Evolutionary conservation across 208 protist species (phyloP).

Genomic region (Dictyostelium gargantuum): DNA sequence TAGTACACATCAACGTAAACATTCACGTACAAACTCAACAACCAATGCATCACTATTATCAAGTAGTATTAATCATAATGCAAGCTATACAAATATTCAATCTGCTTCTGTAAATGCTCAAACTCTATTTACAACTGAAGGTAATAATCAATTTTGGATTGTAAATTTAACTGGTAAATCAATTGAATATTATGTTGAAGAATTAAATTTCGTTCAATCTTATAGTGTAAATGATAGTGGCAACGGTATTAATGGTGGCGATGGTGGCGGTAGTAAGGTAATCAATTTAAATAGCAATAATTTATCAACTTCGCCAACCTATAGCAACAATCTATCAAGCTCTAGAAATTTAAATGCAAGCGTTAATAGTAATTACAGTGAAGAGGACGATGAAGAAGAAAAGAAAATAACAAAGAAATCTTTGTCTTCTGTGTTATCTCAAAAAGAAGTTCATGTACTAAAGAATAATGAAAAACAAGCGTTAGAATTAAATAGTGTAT

Average conservation of each 20-base stretch:
- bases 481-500: slow-evolving; percentile 3
- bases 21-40: neutral
- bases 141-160: slow-evolving; percentile 38
- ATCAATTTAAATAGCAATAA: neutral
- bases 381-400: neutral
- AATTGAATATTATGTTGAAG: slow-evolving; percentile 61
- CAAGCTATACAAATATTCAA: neutral
- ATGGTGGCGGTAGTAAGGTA: neutral
- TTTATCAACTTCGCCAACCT: neutral
- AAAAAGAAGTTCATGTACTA: neutral
- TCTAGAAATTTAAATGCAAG: neutral
- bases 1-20: neutral
- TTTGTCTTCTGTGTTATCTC: neutral
- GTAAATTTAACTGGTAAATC: slow-evolving; percentile 53
- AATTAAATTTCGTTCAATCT: slow-evolving; percentile 28
- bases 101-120: neutral
- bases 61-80: neutral
- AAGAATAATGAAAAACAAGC: slow-evolving; percentile 14
- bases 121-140: slow-evolving; percentile 34
- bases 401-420: neutral
- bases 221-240: neutral
- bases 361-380: neutral
- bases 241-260: neutral
- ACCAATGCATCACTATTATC: neutral
- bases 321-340: neutral